These are phyloP conservation scores for Mucor sp. DNA, from an alignment of 371 early-diverging fungal genomes.

Conservation along the genomic window DNA sequence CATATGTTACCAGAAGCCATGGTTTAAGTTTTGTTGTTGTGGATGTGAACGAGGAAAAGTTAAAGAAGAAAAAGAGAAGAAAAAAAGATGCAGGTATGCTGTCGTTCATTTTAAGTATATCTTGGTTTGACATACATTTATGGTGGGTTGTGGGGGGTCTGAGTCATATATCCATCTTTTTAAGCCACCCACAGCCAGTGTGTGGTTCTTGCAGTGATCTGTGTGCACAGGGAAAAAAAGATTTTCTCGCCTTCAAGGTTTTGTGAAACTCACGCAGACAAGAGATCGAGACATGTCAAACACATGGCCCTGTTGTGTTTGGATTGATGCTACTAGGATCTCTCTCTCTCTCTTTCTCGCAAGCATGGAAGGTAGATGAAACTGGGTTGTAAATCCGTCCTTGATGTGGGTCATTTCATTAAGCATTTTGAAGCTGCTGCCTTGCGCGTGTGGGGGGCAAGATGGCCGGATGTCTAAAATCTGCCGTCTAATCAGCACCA, in stretches of 20 bases:
- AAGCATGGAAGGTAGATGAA: slow-evolving; percentile 7
- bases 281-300: not conserved
- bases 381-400: not conserved
- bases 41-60: not conserved
- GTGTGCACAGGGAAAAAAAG: not conserved
- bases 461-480: not conserved
- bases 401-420: not conserved
- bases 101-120: not conserved
- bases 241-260: not conserved
- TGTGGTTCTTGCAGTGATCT: not conserved
- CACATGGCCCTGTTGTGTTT: not conserved
- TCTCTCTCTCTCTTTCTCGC: not conserved
- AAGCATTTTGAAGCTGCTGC: not conserved
- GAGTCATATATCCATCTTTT: slow-evolving; percentile 28
- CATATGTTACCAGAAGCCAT: slow-evolving; percentile 32
- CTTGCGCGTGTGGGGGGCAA: not conserved
- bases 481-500: not conserved
- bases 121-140: not conserved
- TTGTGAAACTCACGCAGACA: not conserved
- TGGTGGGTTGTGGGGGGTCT: slow-evolving; percentile 12
- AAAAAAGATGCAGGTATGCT: slow-evolving; percentile 5
- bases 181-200: slow-evolving; percentile 21
- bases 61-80: slow-evolving; percentile 6
- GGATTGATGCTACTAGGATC: not conserved
- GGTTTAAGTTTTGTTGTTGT: not conserved